Evolutionary conservation across 225 moss, liverwort and hornwort genomes (phyloP).

Genomic region (Pseudisothecium myosuroides): DNA sequence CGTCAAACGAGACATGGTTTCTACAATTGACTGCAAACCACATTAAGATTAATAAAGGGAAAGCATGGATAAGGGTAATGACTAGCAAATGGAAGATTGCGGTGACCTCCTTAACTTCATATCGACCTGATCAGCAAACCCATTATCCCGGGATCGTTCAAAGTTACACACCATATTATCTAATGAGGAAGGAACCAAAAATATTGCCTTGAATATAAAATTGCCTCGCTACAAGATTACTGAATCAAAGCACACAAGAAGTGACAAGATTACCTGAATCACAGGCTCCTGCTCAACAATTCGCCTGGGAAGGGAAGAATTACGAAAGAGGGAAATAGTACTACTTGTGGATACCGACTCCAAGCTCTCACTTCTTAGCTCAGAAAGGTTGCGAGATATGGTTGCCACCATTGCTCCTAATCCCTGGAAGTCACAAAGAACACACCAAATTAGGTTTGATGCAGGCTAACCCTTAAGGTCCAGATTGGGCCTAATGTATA

Average conservation of each 20-base stretch:
- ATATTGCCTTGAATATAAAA: not conserved
- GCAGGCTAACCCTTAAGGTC: not conserved
- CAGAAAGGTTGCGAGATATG: conserved; percentile 55
- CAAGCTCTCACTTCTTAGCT: conserved; percentile 23
- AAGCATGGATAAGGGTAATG: not conserved
- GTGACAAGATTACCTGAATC: conserved; percentile 28
- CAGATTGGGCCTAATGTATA: too few relatives aligned
- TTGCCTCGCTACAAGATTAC: not conserved
- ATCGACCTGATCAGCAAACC: not conserved
- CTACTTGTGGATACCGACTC: conserved; percentile 44
- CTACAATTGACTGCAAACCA: conserved; percentile 41
- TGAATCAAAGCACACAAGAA: not conserved
- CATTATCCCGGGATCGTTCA: not conserved
- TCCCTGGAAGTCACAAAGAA: conserved; percentile 19
- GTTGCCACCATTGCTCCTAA: conserved; percentile 61
- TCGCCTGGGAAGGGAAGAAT: conserved; percentile 40
- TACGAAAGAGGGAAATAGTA: conserved; percentile 37
- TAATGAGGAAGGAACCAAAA: not conserved
- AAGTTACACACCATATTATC: not conserved
- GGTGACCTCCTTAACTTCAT: not conserved
- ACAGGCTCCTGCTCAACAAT: conserved; percentile 46
- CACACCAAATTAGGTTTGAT: not conserved
- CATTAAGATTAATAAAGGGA: not conserved
- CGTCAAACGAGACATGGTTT: conserved; percentile 39
- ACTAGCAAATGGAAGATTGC: not conserved